phyloP scores from a whole-genome alignment of 1,284 basidiomycete genomes.

The Puccinia coronata region DNA sequence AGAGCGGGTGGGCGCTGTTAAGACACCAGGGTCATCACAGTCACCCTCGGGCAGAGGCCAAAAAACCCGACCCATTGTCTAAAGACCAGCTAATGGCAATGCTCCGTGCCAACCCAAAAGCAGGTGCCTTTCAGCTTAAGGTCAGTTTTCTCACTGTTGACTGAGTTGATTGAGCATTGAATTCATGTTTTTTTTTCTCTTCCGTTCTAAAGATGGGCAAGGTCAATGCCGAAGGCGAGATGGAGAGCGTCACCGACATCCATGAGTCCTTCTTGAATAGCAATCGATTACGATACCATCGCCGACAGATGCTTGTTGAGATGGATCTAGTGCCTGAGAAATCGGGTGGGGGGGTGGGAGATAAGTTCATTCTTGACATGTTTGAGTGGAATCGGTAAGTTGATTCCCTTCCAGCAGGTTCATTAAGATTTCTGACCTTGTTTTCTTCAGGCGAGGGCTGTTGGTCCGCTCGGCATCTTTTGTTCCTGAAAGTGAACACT shows the following conservation, averaged over 20 bases:
- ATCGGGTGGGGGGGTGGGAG: background rate
- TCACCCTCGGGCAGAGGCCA: too few relatives aligned
- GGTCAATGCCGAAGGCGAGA: background rate
- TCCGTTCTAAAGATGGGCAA: background rate
- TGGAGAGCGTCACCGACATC: background rate
- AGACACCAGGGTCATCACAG: too few relatives aligned
- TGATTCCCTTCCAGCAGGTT: background rate
- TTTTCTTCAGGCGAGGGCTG: background rate
- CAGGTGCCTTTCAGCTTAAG: too few relatives aligned
- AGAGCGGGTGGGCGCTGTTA: background rate
- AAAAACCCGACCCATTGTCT: background rate
- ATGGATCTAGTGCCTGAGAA: background rate
- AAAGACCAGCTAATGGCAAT: background rate
- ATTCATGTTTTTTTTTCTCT: background rate
- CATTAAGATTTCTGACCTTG: background rate
- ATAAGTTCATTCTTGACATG: background rate
- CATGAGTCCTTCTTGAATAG: background rate
- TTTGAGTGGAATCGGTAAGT: background rate
- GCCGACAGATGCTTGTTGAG: background rate
- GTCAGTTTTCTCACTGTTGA: too few relatives aligned
- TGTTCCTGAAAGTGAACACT: background rate
- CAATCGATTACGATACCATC: background rate
- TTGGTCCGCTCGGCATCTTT: background rate
- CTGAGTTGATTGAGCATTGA: too few relatives aligned
- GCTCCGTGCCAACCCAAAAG: background rate